phyloP scores from a whole-genome alignment of 208 protist genomes.

The Vickermania ingenoplastis region DNA sequence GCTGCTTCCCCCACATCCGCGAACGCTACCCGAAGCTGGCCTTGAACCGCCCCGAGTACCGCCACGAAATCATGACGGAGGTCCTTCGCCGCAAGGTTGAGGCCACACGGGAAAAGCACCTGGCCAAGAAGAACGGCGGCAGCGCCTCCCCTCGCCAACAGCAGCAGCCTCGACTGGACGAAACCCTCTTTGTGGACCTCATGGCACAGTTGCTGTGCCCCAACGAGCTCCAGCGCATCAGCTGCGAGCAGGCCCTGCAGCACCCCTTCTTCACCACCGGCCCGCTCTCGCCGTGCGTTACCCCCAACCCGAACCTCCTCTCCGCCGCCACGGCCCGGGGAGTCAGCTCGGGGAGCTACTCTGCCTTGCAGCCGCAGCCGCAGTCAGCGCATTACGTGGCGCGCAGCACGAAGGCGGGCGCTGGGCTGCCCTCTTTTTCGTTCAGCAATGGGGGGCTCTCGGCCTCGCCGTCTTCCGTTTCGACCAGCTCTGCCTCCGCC shows the following conservation, averaged over 20 bases:
- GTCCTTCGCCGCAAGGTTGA: neutral
- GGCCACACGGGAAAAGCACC: neutral
- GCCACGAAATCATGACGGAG: neutral
- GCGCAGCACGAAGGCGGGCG: no score
- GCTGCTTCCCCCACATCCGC: slow-evolving; percentile 53
- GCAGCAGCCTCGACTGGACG: slow-evolving; percentile 12
- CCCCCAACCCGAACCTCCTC: neutral
- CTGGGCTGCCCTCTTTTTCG: no score
- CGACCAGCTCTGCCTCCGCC: no score
- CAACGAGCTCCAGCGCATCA: slow-evolving; percentile 42
- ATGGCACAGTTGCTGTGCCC: slow-evolving; percentile 57
- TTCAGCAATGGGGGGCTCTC: no score
- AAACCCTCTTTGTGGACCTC: slow-evolving; percentile 47
- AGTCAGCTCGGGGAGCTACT: slow-evolving; percentile 7
- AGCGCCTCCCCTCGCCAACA: neutral
- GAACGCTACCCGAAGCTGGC: slow-evolving; percentile 8
- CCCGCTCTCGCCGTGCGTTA: neutral
- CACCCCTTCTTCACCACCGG: slow-evolving; percentile 47
- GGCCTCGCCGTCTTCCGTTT: no score
- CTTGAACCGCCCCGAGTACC: neutral
- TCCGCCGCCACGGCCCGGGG: slow-evolving; percentile 9
- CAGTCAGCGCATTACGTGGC: slow-evolving; percentile 1
- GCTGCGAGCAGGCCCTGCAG: slow-evolving; percentile 51
- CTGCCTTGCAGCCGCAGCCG: slow-evolving; percentile 5
- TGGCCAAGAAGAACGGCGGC: slow-evolving; percentile 6